Conservation (phyloP, 1,284 basidiomycete genomes). For the Pterulicium gracile region DNA sequence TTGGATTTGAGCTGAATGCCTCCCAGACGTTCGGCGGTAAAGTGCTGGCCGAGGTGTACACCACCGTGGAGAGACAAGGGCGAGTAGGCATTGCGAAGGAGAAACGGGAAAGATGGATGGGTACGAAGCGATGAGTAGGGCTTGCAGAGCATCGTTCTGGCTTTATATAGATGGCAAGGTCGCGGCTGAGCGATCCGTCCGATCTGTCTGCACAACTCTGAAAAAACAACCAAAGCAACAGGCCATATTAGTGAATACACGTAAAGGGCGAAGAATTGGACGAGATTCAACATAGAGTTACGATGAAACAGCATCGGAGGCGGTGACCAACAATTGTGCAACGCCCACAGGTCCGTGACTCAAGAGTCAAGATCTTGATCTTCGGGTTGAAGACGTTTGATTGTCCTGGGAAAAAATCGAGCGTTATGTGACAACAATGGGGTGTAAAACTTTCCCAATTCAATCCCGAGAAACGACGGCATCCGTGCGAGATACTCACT, state of each 20-base stretch:
- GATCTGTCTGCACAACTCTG: too few relatives aligned
- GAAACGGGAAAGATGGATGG: not conserved
- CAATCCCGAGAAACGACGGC: too few relatives aligned
- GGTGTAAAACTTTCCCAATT: too few relatives aligned
- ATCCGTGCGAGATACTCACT: too few relatives aligned
- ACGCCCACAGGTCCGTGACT: not conserved
- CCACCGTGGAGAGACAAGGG: not conserved
- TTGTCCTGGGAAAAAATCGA: not conserved
- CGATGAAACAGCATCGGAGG: not conserved
- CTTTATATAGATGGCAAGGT: not conserved
- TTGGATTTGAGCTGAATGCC: constrained; percentile 26
- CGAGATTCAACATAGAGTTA: not conserved
- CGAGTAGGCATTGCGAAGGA: not conserved
- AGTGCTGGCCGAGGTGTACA: constrained; percentile 3
- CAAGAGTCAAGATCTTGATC: not conserved
- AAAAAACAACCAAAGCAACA: too few relatives aligned
- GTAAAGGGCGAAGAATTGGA: not conserved
- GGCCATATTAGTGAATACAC: not conserved
- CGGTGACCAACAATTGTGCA: not conserved
- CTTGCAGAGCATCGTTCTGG: too few relatives aligned
- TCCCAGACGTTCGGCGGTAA: constrained; percentile 22
- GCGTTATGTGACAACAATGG: not conserved
- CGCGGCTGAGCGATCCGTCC: not conserved
- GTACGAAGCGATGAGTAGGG: not conserved
- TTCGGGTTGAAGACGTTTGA: not conserved